Evolutionary conservation across 2,329 filamentous ascomycete genomes (phyloP), one percentile per base, ranked within the genome.

Genomic region (Nothopassalora personata): DNA sequence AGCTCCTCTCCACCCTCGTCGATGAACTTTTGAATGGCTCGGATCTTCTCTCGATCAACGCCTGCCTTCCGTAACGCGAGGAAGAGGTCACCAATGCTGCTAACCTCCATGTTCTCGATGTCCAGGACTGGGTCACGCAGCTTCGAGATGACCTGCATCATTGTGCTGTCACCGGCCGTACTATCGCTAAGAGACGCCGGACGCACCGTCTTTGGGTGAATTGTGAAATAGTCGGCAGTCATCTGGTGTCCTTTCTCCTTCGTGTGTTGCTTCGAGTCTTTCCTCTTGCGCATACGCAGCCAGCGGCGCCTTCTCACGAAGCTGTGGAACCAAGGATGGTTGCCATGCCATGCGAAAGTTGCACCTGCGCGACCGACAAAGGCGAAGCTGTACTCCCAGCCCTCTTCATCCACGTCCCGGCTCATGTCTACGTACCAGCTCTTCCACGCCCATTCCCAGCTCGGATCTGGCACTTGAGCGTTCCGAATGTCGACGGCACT

Each of bases 371-470:
- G 73, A 39, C 73, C 71, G 1, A 65, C 63, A 71, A 97, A 99
- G 65, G 89, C 87, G 72, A 97, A 91, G 15, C 90, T 94, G 75
- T 99, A 99, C 72, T 96, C 88, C 94, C 94, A 99, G 3, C 94
- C 94, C 63, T 93, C 89, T 62, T 93, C 88, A 69, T 97, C 94
- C 10, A 89, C 86, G 60, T 88, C 87, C 2, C 88, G 83, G n/a
- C 78, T 93, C 90, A 82, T 90, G 78, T 88, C 86, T 31, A 87
- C 85, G 70, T 87, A 88, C 85, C 86, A 88, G 45, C 80, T 81
- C 70, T 82, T 82, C 86, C 86, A 88, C 9, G 80, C 85, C 94
- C 94, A 99, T 71, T 90, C 86, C 94, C 94, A 99, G 62, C 87
- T 90, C 5, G 94, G 94, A 71, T 99, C 94, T 0, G 94, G 94